phyloP scores from a whole-genome alignment of 192 early-diverging fungal genomes.

The Pilaira anomala region DNA sequence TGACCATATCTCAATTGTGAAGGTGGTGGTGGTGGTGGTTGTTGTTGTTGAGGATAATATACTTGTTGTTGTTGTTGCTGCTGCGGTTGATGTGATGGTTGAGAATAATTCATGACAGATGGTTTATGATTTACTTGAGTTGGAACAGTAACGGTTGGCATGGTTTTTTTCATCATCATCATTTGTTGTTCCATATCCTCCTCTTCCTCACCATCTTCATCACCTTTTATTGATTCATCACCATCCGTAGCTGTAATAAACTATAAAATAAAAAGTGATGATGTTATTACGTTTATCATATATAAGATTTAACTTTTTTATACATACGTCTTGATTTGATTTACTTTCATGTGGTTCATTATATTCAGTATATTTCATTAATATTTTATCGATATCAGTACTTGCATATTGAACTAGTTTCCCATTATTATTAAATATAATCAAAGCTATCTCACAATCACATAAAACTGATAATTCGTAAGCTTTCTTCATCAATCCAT shows the following conservation, averaged over 20 bases:
- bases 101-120: background rate
- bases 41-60: conserved; percentile 10
- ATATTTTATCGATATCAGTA: conserved; percentile 91
- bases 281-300: background rate
- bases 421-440: conserved; percentile 92
- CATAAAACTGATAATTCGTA: conserved; percentile 93
- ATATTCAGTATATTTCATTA: conserved; percentile 87
- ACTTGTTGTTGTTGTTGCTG: conserved; percentile 18
- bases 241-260: conserved; percentile 21
- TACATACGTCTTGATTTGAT: conserved; percentile 38
- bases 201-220: conserved; percentile 10
- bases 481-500: conserved; percentile 95
- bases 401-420: conserved; percentile 93
- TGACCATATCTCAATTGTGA: conserved; percentile 15
- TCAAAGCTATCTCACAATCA: conserved; percentile 91
- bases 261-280: background rate
- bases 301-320: background rate
- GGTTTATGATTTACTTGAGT: conserved; percentile 8
- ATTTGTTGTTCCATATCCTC: background rate
- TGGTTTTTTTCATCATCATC: conserved; percentile 1
- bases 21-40: conserved; percentile 28
- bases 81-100: conserved; percentile 3
- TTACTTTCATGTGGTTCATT: conserved; percentile 39
- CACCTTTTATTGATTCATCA: conserved; percentile 2
- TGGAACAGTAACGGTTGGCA: conserved; percentile 13